A percentile compares a stretch with the other conserved stretches of the same genome.
Evolutionary conservation across 345 rosid species (phyloP).

Genomic region (Orychophragmus violaceus): DNA sequence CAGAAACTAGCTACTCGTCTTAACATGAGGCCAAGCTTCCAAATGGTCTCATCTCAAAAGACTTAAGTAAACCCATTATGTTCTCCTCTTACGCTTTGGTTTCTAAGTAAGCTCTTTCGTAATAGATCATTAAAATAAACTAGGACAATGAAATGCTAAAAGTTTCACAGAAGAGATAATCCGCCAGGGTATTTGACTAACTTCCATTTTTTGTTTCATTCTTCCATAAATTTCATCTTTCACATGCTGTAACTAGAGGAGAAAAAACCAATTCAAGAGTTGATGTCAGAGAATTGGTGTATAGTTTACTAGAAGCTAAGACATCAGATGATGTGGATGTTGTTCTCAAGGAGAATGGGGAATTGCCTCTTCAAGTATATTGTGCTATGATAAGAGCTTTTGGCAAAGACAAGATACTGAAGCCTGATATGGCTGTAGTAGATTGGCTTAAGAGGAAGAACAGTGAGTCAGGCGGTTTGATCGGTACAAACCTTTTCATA

Average conservation of each 20-base stretch:
- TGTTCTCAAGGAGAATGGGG: slow-evolving; percentile 61
- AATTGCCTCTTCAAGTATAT: slow-evolving; percentile 60
- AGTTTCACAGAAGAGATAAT: too few relatives aligned
- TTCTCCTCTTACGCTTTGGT: background rate
- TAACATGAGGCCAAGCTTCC: slow-evolving; percentile 60
- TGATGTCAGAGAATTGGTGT: slow-evolving; percentile 52
- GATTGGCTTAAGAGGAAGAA: slow-evolving; percentile 81
- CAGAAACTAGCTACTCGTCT: slow-evolving; percentile 76
- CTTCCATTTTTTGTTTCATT: too few relatives aligned
- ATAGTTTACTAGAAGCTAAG: slow-evolving; percentile 49
- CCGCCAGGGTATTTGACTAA: too few relatives aligned
- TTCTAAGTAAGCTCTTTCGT: background rate
- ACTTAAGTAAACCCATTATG: background rate
- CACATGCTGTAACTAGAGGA: slow-evolving; percentile 21
- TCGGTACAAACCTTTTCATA: slow-evolving; percentile 65
- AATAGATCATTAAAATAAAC: background rate
- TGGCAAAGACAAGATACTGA: slow-evolving; percentile 57
- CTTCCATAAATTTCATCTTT: too few relatives aligned
- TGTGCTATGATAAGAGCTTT: slow-evolving; percentile 62
- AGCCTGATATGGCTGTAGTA: slow-evolving; percentile 65
- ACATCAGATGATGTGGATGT: slow-evolving; percentile 68
- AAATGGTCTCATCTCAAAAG: slow-evolving; percentile 17
- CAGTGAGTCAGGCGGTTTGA: slow-evolving; percentile 45
- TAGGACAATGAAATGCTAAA: background rate
- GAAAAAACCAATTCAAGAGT: slow-evolving; percentile 34